Evolutionary conservation across 495 filamentous ascomycete species (phyloP).

Genomic region (Penicillium riverlandense): DNA sequence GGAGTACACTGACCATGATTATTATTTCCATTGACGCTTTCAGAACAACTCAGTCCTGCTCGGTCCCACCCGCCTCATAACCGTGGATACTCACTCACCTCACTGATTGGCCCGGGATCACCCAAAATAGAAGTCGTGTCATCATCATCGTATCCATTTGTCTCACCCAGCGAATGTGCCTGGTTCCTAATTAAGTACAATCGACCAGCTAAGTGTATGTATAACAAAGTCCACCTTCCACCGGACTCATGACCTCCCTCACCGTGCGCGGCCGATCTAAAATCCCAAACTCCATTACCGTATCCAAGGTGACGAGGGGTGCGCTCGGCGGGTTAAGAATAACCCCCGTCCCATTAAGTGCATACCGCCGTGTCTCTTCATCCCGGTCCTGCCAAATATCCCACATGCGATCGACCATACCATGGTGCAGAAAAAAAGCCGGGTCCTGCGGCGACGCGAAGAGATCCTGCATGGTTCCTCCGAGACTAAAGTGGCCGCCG

Average conservation of each 20-base stretch:
- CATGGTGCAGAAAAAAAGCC: constrained; percentile 51
- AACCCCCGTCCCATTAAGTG: constrained; percentile 20
- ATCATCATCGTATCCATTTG: constrained; percentile 2
- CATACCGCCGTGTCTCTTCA: constrained; percentile 7
- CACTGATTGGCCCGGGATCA: constrained; percentile 4
- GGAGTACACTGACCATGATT: no score
- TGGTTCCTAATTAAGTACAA: no score
- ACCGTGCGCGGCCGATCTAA: constrained; percentile 13
- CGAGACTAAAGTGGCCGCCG: constrained; percentile 22
- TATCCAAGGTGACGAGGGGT: constrained; percentile 15
- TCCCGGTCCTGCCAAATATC: constrained; percentile 43
- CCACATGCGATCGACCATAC: constrained; percentile 51
- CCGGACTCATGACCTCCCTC: constrained; percentile 21
- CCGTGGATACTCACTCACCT: no score
- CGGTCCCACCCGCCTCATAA: no score
- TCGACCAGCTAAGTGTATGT: background rate
- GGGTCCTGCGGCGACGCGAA: constrained; percentile 39
- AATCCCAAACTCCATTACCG: constrained; percentile 20
- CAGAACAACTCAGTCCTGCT: no score
- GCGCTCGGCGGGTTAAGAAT: constrained; percentile 17
- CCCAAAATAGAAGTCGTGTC: constrained; percentile 6
- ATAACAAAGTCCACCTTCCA: constrained; percentile 14
- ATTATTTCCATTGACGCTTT: no score
- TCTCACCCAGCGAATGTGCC: background rate
- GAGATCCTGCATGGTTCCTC: constrained; percentile 18